These are phyloP conservation scores for Chaetothyriales sp. DNA, from an alignment of 2,329 filamentous ascomycete genomes.

Conservation along the genomic window DNA sequence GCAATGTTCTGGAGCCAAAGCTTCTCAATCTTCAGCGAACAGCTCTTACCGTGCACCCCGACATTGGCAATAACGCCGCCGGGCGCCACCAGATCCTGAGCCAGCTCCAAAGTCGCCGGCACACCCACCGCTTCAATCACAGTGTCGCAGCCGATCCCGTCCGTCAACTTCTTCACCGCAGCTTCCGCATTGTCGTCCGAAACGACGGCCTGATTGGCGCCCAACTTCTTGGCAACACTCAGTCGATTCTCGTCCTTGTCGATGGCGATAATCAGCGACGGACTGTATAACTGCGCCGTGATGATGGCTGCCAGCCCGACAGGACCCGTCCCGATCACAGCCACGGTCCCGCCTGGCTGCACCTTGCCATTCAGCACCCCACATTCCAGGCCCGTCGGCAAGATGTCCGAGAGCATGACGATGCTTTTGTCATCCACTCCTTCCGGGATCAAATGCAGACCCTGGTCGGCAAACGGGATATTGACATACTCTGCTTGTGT, in stretches of 20 bases:
- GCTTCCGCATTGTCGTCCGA: conserved; percentile 24
- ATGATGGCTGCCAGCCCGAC: conserved; percentile 44
- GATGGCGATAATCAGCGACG: conserved; percentile 38
- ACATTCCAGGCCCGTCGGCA: conserved; percentile 44
- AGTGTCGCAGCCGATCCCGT: conserved; percentile 41
- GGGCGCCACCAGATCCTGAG: conserved; percentile 39
- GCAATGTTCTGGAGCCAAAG: conserved; percentile 44
- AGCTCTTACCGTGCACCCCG: conserved; percentile 44
- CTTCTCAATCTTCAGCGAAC: conserved; percentile 38
- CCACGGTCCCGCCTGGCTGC: conserved; percentile 39
- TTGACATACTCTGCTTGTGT: conserved; percentile 46
- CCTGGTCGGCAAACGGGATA: conserved; percentile 38
- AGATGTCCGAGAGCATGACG: conserved; percentile 43
- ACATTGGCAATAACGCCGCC: conserved; percentile 45
- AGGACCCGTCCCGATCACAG: conserved; percentile 42
- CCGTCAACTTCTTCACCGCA: conserved; percentile 33
- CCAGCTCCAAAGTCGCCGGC: conserved; percentile 40
- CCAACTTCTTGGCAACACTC: conserved; percentile 34
- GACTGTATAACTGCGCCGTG: conserved; percentile 42
- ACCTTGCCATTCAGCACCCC: conserved; percentile 41
- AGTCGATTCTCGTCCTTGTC: conserved; percentile 39
- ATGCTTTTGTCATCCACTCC: conserved; percentile 30
- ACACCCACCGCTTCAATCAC: conserved; percentile 47
- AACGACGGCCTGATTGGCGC: conserved; percentile 35
- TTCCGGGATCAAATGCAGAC: conserved; percentile 33